These are phyloP conservation scores for Amauroascus verrucosus DNA, from an alignment of 2,329 filamentous ascomycete genomes.

Conservation along the genomic window DNA sequence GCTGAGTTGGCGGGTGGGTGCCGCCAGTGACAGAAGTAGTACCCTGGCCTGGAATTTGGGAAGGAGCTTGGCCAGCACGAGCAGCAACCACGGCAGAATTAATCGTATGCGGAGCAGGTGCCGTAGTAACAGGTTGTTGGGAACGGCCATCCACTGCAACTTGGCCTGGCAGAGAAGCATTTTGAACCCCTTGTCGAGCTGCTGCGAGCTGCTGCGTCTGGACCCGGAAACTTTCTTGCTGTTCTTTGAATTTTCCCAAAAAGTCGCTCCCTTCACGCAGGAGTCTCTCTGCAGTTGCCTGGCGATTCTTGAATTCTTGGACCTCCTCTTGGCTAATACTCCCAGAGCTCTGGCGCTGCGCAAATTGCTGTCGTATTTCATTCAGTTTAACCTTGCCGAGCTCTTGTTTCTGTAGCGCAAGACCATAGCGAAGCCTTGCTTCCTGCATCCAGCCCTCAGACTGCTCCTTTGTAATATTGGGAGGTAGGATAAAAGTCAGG, in stretches of 20 bases:
- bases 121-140: conserved; percentile 10
- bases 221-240: conserved; percentile 37
- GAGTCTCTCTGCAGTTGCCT: conserved; percentile 32
- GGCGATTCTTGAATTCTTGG: conserved; percentile 35
- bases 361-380: conserved; percentile 33
- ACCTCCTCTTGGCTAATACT: conserved; percentile 35
- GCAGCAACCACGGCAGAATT: conserved; percentile 41
- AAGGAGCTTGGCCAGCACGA: conserved; percentile 28
- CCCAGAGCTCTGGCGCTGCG: conserved; percentile 31
- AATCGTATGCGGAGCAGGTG: conserved; percentile 36
- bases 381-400: conserved; percentile 35
- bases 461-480: conserved; percentile 35
- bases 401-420: conserved; percentile 41
- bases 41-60: conserved; percentile 21
- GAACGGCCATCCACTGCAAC: conserved; percentile 15
- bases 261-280: conserved; percentile 38
- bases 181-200: conserved; percentile 18
- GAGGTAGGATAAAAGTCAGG: conserved; percentile 37
- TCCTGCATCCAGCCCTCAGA: conserved; percentile 39
- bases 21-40: not conserved
- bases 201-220: conserved; percentile 27
- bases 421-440: conserved; percentile 39
- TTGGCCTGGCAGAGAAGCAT: conserved; percentile 23
- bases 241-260: conserved; percentile 39
- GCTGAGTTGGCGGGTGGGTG: conserved; percentile 13